Base-by-base conservation (phyloP, 2,329 filamentous ascomycete genomes). In the Endoconidiophora polonica region DNA sequence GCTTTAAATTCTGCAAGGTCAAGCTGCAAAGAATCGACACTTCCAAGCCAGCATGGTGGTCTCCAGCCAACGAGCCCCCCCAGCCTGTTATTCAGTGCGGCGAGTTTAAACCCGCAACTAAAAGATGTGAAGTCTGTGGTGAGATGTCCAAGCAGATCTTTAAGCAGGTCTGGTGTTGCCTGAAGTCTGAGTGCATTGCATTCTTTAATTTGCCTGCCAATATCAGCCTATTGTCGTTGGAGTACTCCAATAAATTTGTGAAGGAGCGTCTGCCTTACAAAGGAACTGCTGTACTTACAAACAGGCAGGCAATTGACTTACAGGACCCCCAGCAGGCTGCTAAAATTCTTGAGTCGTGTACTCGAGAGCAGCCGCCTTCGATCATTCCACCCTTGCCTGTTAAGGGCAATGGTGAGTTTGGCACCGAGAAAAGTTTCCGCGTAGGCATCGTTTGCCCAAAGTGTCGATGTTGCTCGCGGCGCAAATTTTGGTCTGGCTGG, bases 1-100 rank as follows among this genome's bases (percentile, higher is more conserved):
- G 59, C 2, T 57, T 62, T 4, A 59, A 56, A 1, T 55, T 62
- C 0, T 71, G 73, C 56, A 77, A 76, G 55, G 69, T 81, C 23
- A 73, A 81, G 0, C 71, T 86, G 3, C 78, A 87, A 59, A 82
- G 81, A 54, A 62, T 83, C 0, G 60, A 78, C 52, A 58, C n/a
- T 3, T 26, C 38, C 2, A 46, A 44, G 0, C 60, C 63, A 9
- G 63, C 63, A 20, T 77, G 76, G 79, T 85, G 78, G 77, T 62
- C 67, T 3, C 60, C 67, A 1, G 61, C 62, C 47, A 59, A 55
- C 20, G 58, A 55, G 12, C 18, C 29, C 29, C 29, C 9, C 12
- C 29, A 33, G 29, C 29, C 29, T 12, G 6, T 10, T 12, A 33
- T 33, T 3, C 29, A 33, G 12, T 9, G 9, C 29, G 29, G 29